Evolutionary conservation across 2,329 filamentous ascomycete species (phyloP), one percentile per base, ranked within the genome.

Genomic region (Penicillium freii): DNA sequence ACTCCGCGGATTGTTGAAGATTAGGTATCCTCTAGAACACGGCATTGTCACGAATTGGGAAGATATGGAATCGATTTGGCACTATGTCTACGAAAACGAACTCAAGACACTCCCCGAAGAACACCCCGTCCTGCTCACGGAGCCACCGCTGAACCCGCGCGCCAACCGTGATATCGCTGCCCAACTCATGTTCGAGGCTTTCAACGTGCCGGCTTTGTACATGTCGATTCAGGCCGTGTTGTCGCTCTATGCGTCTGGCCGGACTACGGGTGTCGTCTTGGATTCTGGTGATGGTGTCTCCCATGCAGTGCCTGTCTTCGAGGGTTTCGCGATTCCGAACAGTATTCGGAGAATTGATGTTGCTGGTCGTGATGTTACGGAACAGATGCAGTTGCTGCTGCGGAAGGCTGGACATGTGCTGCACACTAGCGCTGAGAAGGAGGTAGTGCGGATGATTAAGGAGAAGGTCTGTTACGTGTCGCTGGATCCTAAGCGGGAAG

Each of bases 51-150:
- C 94, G 66, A 92, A 99, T 77, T 99, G 94, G 94, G 94, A 97
- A 73, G 94, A 99, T 73, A 99, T 99, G 94, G 94, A 99, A 81
- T 87, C 91, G 79, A 99, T 99, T 78, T 99, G 94, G 94, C 90
- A 95, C 70, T 94, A 96, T 72, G 92, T 99, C 52, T 99, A 97
- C 75, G 90, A 90, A 57, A 93, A 97, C 71, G 94, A 95, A 63
- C 77, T 99, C 69, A 97, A 97, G 81, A 96, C 93, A 49, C 82
- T 97, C 72, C 97, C 92, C 76, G 94, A 99, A 83, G 94, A 99
- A 88, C 94, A 99, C 76, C 94, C 94, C 44, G 93, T 99, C 60
- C 86, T 99, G 51, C 83, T 99, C 69, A 99, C 94, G 60, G 94
- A 99, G 77, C 91, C 94, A 49, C 94, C 94, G 40, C 82, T 99